Base-by-base conservation (phyloP, 2,329 filamentous ascomycete genomes). In the Arthrinium puccinioides region DNA sequence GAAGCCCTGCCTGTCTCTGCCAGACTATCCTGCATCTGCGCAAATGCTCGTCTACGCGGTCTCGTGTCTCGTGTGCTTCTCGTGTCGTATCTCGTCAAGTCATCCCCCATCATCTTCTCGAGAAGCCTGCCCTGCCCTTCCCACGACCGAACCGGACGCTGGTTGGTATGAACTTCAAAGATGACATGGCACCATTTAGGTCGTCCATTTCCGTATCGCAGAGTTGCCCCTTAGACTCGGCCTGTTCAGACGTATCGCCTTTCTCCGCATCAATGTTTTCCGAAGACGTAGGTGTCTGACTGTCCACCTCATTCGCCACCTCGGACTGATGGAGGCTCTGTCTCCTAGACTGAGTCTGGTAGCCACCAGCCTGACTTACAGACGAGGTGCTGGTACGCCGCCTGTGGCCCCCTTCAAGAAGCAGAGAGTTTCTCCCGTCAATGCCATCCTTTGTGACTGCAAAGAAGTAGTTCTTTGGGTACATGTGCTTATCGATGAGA, bases 401-500 rank as follows among this genome's bases (percentile, higher is more conserved):
- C 40, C 64, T 64, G 46, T 70, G 66, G 6, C 65, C 61, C 9
- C 63, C 59, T n/a, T 81, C 73, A 33, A 77, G 68, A 10, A 97
- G 67, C 62, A 98, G 78, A 14, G 87, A 94, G 29, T 71, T 79
- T 36, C 86, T 77, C 32, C 82, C 82, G 53, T 96, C 90, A 43
- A 96, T 85, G n/a, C 92, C 92, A 44, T 87, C 79, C 47, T 88
- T 86, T 3, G 94, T 83, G 36, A 97, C 76, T 34, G 79, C 78
- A 52, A 94, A 95, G 60, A 94, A 90, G 62, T 88, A 95, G 51
- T 86, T 84, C 55, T 77, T 79, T 9, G 89, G 90, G 55, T 92
- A 98, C 63, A 82, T 74, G 61, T 98, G 92, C 64, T 95, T 96
- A 67, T 95, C 89, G 48, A 95, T 87, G 47, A 95, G 70, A 66